Percentiles rank a stretch among this genome's conserved stretches.
Conservation (phyloP, 106 monocot genomes). For the Dioscorea dumetorum region DNA sequence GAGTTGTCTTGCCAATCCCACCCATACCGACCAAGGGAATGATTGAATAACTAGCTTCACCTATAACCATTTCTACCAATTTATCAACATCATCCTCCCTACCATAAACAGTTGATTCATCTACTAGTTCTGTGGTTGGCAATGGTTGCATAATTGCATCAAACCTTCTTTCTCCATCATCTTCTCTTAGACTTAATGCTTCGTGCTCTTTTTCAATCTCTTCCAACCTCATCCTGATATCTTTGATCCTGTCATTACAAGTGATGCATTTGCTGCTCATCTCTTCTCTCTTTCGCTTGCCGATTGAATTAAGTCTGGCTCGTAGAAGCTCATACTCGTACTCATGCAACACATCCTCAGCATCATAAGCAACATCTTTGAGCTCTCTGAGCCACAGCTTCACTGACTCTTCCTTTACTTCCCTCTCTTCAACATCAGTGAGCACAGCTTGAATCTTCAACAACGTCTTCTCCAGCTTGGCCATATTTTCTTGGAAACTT, state of each 20-base stretch:
- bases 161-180: not conserved
- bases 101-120: slow-evolving; percentile 1
- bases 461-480: not conserved
- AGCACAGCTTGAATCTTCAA: slow-evolving; percentile 6
- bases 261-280: not conserved
- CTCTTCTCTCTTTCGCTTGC: not conserved
- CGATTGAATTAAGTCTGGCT: not conserved
- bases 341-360: slow-evolving; percentile 18
- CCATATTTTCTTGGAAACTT: not conserved
- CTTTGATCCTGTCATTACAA: not conserved
- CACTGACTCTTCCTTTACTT: not conserved
- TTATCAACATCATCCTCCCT: slow-evolving; percentile 9
- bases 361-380: slow-evolving; percentile 10
- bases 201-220: not conserved
- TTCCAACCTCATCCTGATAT: not conserved
- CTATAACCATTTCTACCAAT: slow-evolving; percentile 1
- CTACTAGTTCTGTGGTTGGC: slow-evolving; percentile 1
- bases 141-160: not conserved
- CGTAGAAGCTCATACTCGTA: not conserved
- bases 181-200: not conserved
- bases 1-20: slow-evolving; percentile 26
- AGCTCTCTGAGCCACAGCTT: slow-evolving; percentile 16
- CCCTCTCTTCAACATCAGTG: slow-evolving; percentile 16
- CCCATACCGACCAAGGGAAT: slow-evolving; percentile 24
- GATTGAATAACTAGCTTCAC: not conserved